phyloP scores from a whole-genome alignment of 1,139 yeast species.

The Nakaseomyces bracarensis region DNA sequence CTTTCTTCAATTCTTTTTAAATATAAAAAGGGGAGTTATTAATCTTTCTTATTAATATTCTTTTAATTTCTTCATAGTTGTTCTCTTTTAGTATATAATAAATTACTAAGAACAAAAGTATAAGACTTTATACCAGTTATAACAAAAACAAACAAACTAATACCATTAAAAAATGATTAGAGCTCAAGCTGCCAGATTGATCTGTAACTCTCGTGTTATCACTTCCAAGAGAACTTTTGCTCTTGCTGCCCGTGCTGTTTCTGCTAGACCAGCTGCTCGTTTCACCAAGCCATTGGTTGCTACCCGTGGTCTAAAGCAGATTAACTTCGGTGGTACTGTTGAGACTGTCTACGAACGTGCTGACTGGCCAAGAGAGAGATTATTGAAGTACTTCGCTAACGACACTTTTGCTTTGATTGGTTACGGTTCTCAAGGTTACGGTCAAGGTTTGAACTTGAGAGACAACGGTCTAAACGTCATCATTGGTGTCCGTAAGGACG shows the following conservation, averaged over 20 bases:
- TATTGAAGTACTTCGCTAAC: constrained; percentile 91
- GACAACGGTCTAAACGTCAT: constrained; percentile 97
- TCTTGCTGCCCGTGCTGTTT: constrained; percentile 35
- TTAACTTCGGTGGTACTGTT: constrained; percentile 93
- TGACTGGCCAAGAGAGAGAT: constrained; percentile 99
- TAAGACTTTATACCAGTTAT: too few species aligned
- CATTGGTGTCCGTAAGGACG: constrained; percentile 96
- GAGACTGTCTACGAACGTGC: constrained; percentile 97
- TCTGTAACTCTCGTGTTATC: constrained; percentile 35
- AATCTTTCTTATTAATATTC: too few species aligned
- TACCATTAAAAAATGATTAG: constrained; percentile 24
- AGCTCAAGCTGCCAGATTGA: constrained; percentile 31
- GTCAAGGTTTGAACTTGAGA: constrained; percentile 98
- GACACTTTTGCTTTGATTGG: constrained; percentile 97
- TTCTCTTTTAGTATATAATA: too few species aligned
- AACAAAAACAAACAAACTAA: neutral
- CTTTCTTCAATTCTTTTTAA: too few species aligned
- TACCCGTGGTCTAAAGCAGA: constrained; percentile 86
- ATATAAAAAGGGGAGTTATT: too few species aligned
- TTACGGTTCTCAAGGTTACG: constrained; percentile 99
- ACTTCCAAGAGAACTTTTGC: constrained; percentile 60
- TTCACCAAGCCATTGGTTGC: constrained; percentile 32
- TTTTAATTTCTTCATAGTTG: too few species aligned
- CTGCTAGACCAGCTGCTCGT: constrained; percentile 38
- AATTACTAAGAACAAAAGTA: too few species aligned